Base-by-base conservation (phyloP, 495 filamentous ascomycete genomes). In the Echria macrotheca region DNA sequence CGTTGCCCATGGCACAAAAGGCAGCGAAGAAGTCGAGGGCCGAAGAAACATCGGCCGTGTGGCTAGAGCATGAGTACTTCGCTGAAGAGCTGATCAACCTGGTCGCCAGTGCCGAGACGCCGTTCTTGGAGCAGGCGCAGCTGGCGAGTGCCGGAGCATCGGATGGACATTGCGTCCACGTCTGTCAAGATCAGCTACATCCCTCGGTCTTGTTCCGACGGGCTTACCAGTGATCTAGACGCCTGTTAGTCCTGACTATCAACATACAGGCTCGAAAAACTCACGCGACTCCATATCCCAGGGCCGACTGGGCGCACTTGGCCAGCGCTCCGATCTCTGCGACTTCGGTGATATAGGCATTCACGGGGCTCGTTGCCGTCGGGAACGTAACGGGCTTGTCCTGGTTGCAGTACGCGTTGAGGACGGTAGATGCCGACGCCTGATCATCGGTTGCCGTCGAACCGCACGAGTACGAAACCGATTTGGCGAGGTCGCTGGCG, bases 351-450 rank as follows among this genome's bases (percentile, higher is more conserved):
- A 77, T 68, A 21, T 72, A 73, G 21, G 60, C 54, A 1, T 56
- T 59, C 7, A 77, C 72, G 2, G 61, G 57, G 8, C 60, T 56
- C 5, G 60, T 58, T 3, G 69, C 69, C 11, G 63, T 63, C 5
- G 68, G 56, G 26, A 76, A 72, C 0, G 65, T 41, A 12, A 55
- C 45, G 0, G 61, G 44, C 4, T 47, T 49, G 33, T 42, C 58
- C 49, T 74, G 74, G 51, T 72, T 68, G 46, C 75, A 78, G 43
- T 77, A 78, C 22, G 63, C 68, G 31, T 53, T 61, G 26, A 75
- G 44, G 12, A 75, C 74, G 14, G 57, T 69, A 1, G 59, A 42
- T 9, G 67, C 73, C 24, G 71, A 74, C 2, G 64, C 45, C 17
- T 73, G 67, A 40, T 77, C 72, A 5, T 69, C 70, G n/a, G 58